phyloP scores from a whole-genome alignment of 2,329 filamentous ascomycete genomes.

The Phialemoniopsis sp. region DNA sequence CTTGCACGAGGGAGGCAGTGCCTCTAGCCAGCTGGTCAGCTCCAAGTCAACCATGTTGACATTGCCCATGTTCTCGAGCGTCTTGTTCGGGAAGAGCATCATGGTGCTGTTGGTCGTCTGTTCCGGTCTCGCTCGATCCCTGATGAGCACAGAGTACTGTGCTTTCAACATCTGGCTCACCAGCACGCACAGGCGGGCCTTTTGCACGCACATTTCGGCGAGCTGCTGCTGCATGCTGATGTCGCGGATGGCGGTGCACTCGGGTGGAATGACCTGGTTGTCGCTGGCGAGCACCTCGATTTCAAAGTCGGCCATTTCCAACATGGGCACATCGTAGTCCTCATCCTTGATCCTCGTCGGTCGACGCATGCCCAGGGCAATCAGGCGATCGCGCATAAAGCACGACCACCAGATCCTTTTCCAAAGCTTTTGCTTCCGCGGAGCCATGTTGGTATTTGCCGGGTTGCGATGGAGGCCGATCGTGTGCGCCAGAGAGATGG shows the following conservation, averaged over 20 bases:
- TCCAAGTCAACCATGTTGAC: constrained; percentile 77
- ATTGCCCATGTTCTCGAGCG: constrained; percentile 74
- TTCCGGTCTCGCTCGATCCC: constrained; percentile 75
- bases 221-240: constrained; percentile 70
- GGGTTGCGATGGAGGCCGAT: constrained; percentile 91
- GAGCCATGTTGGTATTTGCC: constrained; percentile 68
- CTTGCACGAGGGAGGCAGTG: constrained; percentile 66
- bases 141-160: constrained; percentile 87
- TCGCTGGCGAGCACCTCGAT: constrained; percentile 63
- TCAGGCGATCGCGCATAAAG: constrained; percentile 89
- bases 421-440: constrained; percentile 75
- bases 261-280: constrained; percentile 62
- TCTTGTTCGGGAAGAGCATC: constrained; percentile 89
- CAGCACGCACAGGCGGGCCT: constrained; percentile 83
- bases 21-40: constrained; percentile 71
- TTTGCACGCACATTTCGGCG: constrained; percentile 85
- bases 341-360: constrained; percentile 90
- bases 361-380: constrained; percentile 88
- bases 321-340: constrained; percentile 91
- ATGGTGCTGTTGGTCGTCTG: constrained; percentile 72
- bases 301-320: constrained; percentile 81
- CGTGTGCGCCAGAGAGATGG: constrained; percentile 86
- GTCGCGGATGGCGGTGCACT: constrained; percentile 70
- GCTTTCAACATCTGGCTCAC: constrained; percentile 86
- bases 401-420: constrained; percentile 98